Percentiles rank a stretch among this genome's conserved stretches.
These are phyloP conservation scores for Saitozyma sp. DNA, from an alignment of 768 basidiomycete genomes.

Conservation along the genomic window DNA sequence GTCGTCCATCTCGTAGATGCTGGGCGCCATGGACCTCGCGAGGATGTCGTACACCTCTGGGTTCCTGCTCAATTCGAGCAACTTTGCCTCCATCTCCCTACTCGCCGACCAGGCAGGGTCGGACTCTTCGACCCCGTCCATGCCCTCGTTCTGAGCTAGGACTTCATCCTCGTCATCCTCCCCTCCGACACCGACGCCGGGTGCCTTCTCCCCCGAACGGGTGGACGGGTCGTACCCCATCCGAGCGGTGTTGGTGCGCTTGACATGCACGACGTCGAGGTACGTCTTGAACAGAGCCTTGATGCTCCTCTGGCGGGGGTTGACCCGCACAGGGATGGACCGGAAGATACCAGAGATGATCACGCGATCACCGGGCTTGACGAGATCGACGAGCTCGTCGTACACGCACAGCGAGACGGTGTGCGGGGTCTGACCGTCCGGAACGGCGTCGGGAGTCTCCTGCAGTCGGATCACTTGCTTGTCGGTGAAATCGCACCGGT, in stretches of 20 bases:
- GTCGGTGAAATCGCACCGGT: constrained; percentile 94
- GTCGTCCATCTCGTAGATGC: constrained; percentile 97
- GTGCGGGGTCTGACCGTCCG: constrained; percentile 97
- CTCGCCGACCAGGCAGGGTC: constrained; percentile 43
- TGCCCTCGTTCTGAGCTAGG: constrained; percentile 31
- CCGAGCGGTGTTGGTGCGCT: constrained; percentile 63
- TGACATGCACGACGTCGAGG: constrained; percentile 90
- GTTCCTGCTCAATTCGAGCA: constrained; percentile 69
- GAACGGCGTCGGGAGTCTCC: constrained; percentile 96
- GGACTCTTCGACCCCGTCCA: constrained; percentile 52
- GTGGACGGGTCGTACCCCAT: constrained; percentile 80
- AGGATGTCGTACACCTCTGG: constrained; percentile 85
- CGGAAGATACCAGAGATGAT: constrained; percentile 91
- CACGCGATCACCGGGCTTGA: constrained; percentile 92
- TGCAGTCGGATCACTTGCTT: constrained; percentile 92
- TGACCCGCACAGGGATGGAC: constrained; percentile 91
- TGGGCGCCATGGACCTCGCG: constrained; percentile 82
- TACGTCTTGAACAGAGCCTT: constrained; percentile 98
- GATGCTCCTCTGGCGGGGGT: constrained; percentile 84
- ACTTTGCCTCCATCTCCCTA: constrained; percentile 76
- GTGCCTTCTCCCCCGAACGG: constrained; percentile 61
- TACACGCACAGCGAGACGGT: constrained; percentile 97
- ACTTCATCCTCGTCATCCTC: constrained; percentile 66
- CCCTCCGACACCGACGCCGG: constrained; percentile 67
- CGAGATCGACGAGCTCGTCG: constrained; percentile 94